Evolutionary conservation across 805 yeast genomes (phyloP).

Genomic region (Saccharomycopsis sp.): DNA sequence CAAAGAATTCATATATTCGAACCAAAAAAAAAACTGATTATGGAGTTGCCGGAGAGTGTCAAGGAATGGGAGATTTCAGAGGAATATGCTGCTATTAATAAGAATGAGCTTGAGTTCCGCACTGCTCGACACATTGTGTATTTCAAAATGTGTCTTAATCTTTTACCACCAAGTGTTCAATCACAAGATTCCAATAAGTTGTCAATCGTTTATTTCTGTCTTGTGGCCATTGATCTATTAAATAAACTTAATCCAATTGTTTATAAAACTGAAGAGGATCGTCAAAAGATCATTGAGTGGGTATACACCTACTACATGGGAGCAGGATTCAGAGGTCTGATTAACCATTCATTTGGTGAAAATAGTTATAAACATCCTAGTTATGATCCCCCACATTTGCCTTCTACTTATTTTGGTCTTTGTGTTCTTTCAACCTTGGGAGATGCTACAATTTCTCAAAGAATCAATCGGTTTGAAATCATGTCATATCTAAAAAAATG

Average conservation of each 20-base stretch:
- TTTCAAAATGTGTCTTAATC: conserved; percentile 38
- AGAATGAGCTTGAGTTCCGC: conserved; percentile 4
- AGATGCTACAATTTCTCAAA: conserved; percentile 27
- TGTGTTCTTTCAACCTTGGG: conserved; percentile 42
- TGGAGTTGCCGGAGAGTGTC: conserved; percentile 5
- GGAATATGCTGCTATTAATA: not conserved
- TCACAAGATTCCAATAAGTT: conserved; percentile 59
- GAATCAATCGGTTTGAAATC: conserved; percentile 34
- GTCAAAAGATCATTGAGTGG: conserved; percentile 28
- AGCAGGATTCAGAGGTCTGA: conserved; percentile 50
- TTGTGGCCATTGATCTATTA: conserved; percentile 49
- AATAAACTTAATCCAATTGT: conserved; percentile 24
- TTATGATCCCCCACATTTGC: conserved; percentile 55
- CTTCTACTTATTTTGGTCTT: conserved; percentile 72
- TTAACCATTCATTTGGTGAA: conserved; percentile 28
- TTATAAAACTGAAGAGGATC: conserved; percentile 24
- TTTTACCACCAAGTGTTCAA: conserved; percentile 48
- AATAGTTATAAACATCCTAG: conserved; percentile 8
- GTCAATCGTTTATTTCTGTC: conserved; percentile 59
- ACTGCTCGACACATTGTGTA: conserved; percentile 28
- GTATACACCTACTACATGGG: conserved; percentile 38
- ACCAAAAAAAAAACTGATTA: no score
- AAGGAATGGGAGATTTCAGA: not conserved
- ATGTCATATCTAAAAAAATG: conserved; percentile 47
- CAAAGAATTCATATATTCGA: no score